Evolutionary conservation across 2,329 filamentous ascomycete genomes (phyloP).

Genomic region (Pseudonectria foliicola): DNA sequence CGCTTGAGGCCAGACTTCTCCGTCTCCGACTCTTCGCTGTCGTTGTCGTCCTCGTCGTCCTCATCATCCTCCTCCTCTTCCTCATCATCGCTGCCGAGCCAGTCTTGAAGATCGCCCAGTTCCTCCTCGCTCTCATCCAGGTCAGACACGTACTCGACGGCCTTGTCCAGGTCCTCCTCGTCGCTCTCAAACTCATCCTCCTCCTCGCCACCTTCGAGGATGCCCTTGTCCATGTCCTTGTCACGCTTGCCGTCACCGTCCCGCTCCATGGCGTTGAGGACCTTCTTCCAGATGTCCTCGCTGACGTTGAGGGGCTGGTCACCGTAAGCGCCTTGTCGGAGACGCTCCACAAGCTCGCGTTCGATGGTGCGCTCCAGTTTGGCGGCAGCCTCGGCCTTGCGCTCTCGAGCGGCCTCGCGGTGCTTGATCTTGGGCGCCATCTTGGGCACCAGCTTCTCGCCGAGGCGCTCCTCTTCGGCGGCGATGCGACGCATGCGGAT

Average conservation of each 20-base stretch:
- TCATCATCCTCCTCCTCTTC: slow-evolving; percentile 52
- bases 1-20: slow-evolving; percentile 50
- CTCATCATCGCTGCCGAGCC: slow-evolving; percentile 67
- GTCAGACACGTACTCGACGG: slow-evolving; percentile 91
- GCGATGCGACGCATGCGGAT: slow-evolving; percentile 74
- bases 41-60: slow-evolving; percentile 49
- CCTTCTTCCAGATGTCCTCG: slow-evolving; percentile 94
- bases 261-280: slow-evolving; percentile 81
- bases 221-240: slow-evolving; percentile 81
- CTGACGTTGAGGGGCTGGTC: slow-evolving; percentile 93
- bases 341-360: slow-evolving; percentile 82
- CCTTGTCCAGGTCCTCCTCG: slow-evolving; percentile 64
- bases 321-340: slow-evolving; percentile 89
- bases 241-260: slow-evolving; percentile 77
- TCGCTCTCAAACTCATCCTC: slow-evolving; percentile 61
- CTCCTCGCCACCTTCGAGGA: slow-evolving; percentile 69
- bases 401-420: slow-evolving; percentile 67
- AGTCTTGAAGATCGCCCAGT: slow-evolving; percentile 78
- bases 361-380: slow-evolving; percentile 96
- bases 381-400: slow-evolving; percentile 73
- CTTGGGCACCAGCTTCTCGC: slow-evolving; percentile 81
- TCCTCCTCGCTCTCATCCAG: slow-evolving; percentile 79
- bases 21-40: slow-evolving; percentile 50
- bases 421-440: slow-evolving; percentile 83
- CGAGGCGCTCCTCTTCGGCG: slow-evolving; percentile 81